Base-by-base conservation (phyloP, 768 basidiomycete species). In the Roridomyces roridus region DNA sequence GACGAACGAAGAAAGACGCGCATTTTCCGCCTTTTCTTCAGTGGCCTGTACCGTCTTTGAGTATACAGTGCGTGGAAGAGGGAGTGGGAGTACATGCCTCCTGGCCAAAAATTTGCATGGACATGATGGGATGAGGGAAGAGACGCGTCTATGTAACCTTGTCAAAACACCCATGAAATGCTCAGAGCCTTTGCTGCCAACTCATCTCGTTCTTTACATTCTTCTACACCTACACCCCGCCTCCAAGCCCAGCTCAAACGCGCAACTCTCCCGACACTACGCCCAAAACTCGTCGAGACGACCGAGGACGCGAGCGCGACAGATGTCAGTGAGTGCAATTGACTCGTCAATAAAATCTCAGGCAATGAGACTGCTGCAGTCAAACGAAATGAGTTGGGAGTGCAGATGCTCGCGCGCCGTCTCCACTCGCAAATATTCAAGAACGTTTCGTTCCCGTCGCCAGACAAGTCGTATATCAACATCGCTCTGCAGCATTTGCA, bases 11-110 rank as follows among this genome's bases (percentile, higher is more conserved):
- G 95, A 95, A 63, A 99, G 88, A 74, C 96, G 93, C 71, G 96
- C 96, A 82, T 95, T 94, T 78, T 98, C 96, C 18, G 94, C 95
- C 72, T 94, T 92, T 77, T 98, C 96, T 77, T 98, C 90, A 7
- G 89, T 91, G 34, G 91, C 90, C 89, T 91, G 63, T 17, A 37
- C 18, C 55, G 5, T 15, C 14, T 37, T 50, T 26, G 47, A 35
- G 35, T 23, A 31, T n/a, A 23, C 18, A 21, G 3, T 12, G 35
- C 45, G 18, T n/a, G n/a, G n/a, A n/a, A 41, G 36, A 31, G 48
- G 1, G 10, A 42, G 4, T 17, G 14, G 6, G 34, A 35, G 17
- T 48, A 40, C 62, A 42, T 39, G 85, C 87, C 75, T 88, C 85
- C 59, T 85, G 74, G 31, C 83, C 79, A 64, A 90, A 87, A 63